A percentile compares a stretch with the other conserved stretches of the same genome.
Conservation (phyloP, 2,329 filamentous ascomycete species). For the Alternaria sp. region DNA sequence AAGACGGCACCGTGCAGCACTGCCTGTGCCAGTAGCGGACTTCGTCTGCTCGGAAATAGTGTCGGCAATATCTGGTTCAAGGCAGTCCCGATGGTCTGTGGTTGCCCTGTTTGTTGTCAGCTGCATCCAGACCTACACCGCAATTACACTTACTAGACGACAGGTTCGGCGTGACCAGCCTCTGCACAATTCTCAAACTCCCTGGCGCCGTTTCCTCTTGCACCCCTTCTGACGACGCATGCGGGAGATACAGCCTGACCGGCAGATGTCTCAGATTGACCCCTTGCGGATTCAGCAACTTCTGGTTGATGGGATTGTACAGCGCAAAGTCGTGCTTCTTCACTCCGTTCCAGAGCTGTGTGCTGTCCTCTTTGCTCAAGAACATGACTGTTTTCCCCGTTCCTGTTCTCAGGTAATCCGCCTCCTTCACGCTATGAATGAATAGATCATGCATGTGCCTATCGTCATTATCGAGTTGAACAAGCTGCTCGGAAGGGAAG, state of each 20-base stretch:
- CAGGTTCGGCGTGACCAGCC: slow-evolving; percentile 68
- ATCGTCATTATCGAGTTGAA: slow-evolving; percentile 64
- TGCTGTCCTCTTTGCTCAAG: slow-evolving; percentile 83
- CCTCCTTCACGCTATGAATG: slow-evolving; percentile 77
- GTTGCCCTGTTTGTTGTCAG: slow-evolving; percentile 55
- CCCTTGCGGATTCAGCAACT: slow-evolving; percentile 76
- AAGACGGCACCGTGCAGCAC: slow-evolving; percentile 86
- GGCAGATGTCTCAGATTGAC: slow-evolving; percentile 81
- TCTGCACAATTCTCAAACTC: slow-evolving; percentile 69
- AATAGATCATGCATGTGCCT: slow-evolving; percentile 70
- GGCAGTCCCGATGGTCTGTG: slow-evolving; percentile 78
- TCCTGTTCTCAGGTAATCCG: slow-evolving; percentile 87
- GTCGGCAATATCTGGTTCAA: slow-evolving; percentile 78
- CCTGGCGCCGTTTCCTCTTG: slow-evolving; percentile 45
- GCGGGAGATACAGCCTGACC: slow-evolving; percentile 82
- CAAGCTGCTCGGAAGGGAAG: slow-evolving; percentile 66
- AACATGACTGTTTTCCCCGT: slow-evolving; percentile 91
- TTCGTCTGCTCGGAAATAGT: slow-evolving; percentile 86
- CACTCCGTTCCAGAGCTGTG: slow-evolving; percentile 82
- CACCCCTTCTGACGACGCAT: slow-evolving; percentile 35
- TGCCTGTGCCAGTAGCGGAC: slow-evolving; percentile 82
- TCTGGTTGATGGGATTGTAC: slow-evolving; percentile 78
- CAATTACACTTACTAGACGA: slow-evolving; percentile 44
- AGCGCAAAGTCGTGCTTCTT: slow-evolving; percentile 77
- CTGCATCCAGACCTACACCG: slow-evolving; percentile 8